These are phyloP conservation scores for Platanthera guangdongensis DNA, from an alignment of 106 monocot genomes.

Conservation along the genomic window DNA sequence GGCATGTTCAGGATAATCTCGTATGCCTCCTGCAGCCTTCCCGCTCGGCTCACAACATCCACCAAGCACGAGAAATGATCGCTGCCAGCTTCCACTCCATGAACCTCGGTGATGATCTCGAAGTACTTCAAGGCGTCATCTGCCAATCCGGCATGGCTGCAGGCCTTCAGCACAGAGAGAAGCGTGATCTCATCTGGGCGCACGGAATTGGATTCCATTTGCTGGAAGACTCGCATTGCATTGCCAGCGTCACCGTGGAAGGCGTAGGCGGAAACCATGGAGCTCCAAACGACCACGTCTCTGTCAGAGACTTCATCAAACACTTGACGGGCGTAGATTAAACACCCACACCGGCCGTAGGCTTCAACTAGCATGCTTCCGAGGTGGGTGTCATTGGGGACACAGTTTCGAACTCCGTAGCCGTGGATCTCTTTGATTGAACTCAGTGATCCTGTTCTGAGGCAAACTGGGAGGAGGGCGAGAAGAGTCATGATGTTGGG, in stretches of 20 bases:
- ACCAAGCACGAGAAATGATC: constrained; percentile 80
- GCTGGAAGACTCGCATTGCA: constrained; percentile 30
- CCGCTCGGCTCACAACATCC: constrained; percentile 68
- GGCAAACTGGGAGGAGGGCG: constrained; percentile 46
- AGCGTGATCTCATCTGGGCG: constrained; percentile 57
- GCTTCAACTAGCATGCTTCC: constrained; percentile 60
- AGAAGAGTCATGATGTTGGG: constrained; percentile 51
- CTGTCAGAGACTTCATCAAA: constrained; percentile 33
- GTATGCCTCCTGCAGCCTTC: constrained; percentile 55
- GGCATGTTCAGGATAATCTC: constrained; percentile 50
- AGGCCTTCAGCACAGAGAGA: constrained; percentile 59
- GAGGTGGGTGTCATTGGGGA: constrained; percentile 23
- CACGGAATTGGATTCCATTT: constrained; percentile 38
- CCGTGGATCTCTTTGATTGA: constrained; percentile 59
- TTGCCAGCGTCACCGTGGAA: constrained; percentile 43
- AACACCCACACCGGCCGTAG: constrained; percentile 56
- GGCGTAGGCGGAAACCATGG: constrained; percentile 62
- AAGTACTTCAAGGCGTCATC: constrained; percentile 57
- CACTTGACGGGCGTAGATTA: constrained; percentile 23
- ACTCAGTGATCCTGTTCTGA: constrained; percentile 19
- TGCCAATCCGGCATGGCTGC: constrained; percentile 61
- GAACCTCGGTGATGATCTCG: constrained; percentile 27
- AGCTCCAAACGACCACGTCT: constrained; percentile 77
- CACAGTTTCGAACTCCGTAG: constrained; percentile 22
- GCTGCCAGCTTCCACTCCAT: constrained; percentile 29